Evolutionary conservation across 2,329 filamentous ascomycete genomes (phyloP).

Genomic region (Aspergillus vadensis): DNA sequence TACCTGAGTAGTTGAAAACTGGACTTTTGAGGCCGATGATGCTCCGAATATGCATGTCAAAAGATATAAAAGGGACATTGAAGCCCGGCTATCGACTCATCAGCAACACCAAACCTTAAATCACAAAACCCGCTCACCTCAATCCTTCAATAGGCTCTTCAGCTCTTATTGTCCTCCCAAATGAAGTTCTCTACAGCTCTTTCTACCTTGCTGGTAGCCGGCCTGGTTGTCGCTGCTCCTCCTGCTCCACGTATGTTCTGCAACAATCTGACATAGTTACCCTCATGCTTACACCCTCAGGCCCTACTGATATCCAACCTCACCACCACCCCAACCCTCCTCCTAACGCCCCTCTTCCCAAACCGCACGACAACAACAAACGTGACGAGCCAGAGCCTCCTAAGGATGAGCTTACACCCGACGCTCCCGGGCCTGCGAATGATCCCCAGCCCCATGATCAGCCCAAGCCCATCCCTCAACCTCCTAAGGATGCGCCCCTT

Average conservation of each 20-base stretch:
- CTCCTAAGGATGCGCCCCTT: too few species aligned
- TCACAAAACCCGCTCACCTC: too few species aligned
- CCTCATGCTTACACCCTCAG: background rate
- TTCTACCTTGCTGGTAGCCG: slow-evolving; percentile 6
- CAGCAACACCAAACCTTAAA: background rate
- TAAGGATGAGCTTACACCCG: background rate
- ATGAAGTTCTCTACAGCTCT: slow-evolving; percentile 7
- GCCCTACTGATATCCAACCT: slow-evolving; percentile 1
- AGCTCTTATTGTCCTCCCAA: background rate
- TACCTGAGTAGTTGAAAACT: background rate
- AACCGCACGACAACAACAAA: background rate
- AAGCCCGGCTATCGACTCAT: background rate
- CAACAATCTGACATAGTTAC: too few species aligned
- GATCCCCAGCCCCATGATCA: background rate
- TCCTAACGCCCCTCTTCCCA: background rate
- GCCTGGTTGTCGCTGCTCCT: slow-evolving; percentile 7
- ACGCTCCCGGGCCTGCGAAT: background rate
- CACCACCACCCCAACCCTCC: background rate
- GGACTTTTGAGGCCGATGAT: background rate
- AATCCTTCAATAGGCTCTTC: too few species aligned
- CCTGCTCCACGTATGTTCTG: slow-evolving; percentile 6
- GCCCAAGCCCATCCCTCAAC: background rate
- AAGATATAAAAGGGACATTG: background rate
- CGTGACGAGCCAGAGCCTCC: background rate
- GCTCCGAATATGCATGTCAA: background rate